A percentile compares a stretch with the other conserved stretches of the same genome.
Evolutionary conservation across 2,329 filamentous ascomycete species (phyloP).

Genomic region (Alternaria triticina): DNA sequence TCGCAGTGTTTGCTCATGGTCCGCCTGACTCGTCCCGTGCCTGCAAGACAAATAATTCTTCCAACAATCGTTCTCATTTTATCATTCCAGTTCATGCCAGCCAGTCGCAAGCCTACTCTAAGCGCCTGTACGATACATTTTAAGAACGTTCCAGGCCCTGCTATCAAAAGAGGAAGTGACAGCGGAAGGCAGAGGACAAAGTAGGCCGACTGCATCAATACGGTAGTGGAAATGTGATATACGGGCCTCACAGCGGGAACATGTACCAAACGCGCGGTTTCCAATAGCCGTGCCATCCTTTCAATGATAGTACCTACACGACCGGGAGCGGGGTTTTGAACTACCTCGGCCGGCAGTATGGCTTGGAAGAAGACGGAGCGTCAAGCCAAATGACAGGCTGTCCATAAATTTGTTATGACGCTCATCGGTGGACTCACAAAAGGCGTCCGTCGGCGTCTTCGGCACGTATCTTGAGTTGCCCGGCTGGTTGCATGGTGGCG

Average conservation of each 20-base stretch:
- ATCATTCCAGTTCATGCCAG: not conserved
- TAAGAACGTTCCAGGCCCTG: not conserved
- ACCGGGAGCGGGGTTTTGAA: not conserved
- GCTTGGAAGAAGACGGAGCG: not conserved
- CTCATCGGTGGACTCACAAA: not conserved
- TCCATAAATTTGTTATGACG: not conserved
- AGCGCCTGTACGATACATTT: not conserved
- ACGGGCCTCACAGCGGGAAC: not conserved
- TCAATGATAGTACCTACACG: not conserved
- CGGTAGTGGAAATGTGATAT: not conserved
- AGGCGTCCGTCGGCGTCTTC: not conserved
- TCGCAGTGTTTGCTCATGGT: not conserved
- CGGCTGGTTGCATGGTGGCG: not conserved
- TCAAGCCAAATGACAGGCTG: not conserved
- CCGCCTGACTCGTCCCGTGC: not conserved
- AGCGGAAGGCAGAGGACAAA: not conserved
- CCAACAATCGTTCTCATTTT: fast-evolving
- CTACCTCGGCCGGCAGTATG: not conserved
- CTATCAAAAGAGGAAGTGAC: not conserved
- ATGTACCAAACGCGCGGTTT: not conserved
- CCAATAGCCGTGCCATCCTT: not conserved
- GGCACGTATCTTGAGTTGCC: not conserved
- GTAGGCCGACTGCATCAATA: not conserved
- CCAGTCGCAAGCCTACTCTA: not conserved
- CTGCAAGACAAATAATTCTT: not conserved